A percentile compares a stretch with the other conserved stretches of the same genome.
phyloP scores from a whole-genome alignment of 1,284 basidiomycete genomes.

The Rhodotorula sp. region DNA sequence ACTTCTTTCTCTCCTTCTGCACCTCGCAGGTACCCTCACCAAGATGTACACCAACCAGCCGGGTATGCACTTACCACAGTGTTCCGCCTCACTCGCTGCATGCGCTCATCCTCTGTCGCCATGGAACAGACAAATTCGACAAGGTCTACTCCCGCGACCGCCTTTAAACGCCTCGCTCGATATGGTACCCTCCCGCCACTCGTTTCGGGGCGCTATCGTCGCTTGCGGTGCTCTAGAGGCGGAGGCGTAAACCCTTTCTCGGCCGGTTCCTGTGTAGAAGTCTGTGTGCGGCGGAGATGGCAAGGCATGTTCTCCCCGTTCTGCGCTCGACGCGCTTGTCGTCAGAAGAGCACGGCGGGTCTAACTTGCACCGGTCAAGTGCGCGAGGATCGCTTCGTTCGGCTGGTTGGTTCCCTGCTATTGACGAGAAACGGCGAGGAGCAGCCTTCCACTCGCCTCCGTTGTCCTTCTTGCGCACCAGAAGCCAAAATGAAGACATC shows the following conservation, averaged over 20 bases:
- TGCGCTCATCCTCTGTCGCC: not conserved
- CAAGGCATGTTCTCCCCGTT: slow-evolving; percentile 1
- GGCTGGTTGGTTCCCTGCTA: too few relatives aligned
- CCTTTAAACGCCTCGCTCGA: slow-evolving; percentile 10
- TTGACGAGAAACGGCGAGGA: too few relatives aligned
- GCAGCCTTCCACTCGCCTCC: too few relatives aligned
- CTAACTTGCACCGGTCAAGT: too few relatives aligned
- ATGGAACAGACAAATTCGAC: slow-evolving; percentile 10
- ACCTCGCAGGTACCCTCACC: slow-evolving; percentile 6
- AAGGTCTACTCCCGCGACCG: slow-evolving; percentile 21
- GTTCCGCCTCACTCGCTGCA: not conserved
- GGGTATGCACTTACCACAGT: not conserved
- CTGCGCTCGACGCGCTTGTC: too few relatives aligned
- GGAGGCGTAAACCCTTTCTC: not conserved
- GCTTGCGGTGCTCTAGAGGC: not conserved
- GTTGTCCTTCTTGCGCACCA: too few relatives aligned
- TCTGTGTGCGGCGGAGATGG: not conserved
- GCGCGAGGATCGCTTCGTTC: too few relatives aligned
- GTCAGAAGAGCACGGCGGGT: too few relatives aligned
- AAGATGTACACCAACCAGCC: slow-evolving; percentile 32
- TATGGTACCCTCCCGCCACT: not conserved
- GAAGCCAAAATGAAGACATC: too few relatives aligned
- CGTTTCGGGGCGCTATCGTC: not conserved
- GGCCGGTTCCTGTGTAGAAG: slow-evolving; percentile 2
- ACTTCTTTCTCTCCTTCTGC: too few relatives aligned